A percentile compares a stretch with the other conserved stretches of the same genome.
Conservation (phyloP, 257 asterid species). For the Solanum pennellii region DNA sequence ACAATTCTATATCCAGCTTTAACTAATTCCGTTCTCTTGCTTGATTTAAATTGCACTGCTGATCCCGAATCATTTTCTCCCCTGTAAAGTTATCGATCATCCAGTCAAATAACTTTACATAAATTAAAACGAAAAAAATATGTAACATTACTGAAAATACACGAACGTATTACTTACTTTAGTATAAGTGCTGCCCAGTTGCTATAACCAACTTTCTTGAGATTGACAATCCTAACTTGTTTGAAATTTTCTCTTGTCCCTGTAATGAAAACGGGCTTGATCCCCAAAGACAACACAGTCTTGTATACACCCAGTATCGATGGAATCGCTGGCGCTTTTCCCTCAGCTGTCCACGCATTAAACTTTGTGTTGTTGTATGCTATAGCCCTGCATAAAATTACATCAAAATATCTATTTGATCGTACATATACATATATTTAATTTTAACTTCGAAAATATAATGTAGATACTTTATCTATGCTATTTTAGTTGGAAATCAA, state of each 20-base stretch:
- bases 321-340: slow-evolving; percentile 32
- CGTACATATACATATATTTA: too few relatives aligned
- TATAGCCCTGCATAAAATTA: slow-evolving; percentile 16
- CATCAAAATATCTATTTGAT: not conserved
- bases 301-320: slow-evolving; percentile 19
- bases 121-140: not conserved
- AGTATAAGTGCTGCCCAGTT: slow-evolving; percentile 12
- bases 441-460: too few relatives aligned
- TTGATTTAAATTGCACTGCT: slow-evolving; percentile 12
- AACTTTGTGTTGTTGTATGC: slow-evolving; percentile 24
- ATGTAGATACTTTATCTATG: too few relatives aligned
- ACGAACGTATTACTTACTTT: not conserved
- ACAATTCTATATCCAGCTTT: slow-evolving; percentile 18
- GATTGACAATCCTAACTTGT: slow-evolving; percentile 10
- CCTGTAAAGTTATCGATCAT: slow-evolving; percentile 3
- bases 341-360: slow-evolving; percentile 30
- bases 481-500: too few relatives aligned
- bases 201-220: slow-evolving; percentile 21
- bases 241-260: slow-evolving; percentile 14
- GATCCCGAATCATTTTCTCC: slow-evolving; percentile 1
- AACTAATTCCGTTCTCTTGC: slow-evolving; percentile 13
- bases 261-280: slow-evolving; percentile 24
- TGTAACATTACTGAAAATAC: not conserved
- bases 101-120: not conserved
- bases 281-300: slow-evolving; percentile 11